Percentiles rank a stretch among this genome's conserved stretches.
These are phyloP conservation scores for Penicillium riverlandense DNA, from an alignment of 495 filamentous ascomycete species.

Conservation along the genomic window DNA sequence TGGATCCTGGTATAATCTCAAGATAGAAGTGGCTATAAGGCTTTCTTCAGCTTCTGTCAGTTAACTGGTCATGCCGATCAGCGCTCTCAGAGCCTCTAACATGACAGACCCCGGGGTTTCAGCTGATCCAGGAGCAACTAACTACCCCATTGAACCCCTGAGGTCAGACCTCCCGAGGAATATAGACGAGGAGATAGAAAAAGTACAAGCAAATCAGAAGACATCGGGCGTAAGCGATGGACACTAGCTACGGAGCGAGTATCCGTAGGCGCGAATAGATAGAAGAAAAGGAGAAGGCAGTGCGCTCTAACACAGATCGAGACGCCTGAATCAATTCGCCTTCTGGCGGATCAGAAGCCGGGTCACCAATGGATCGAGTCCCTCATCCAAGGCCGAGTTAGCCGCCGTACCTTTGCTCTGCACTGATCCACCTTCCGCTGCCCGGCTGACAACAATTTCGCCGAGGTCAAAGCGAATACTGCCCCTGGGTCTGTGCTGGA, in stretches of 20 bases:
- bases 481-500: slow-evolving; percentile 3
- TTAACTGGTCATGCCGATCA: slow-evolving; percentile 8
- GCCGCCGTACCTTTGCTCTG: slow-evolving; percentile 13
- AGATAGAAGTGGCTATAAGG: slow-evolving; percentile 14
- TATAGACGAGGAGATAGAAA: neutral
- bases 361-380: slow-evolving; percentile 10
- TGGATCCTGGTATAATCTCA: slow-evolving; percentile 15
- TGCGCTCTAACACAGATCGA: slow-evolving; percentile 14
- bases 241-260: too few relatives aligned
- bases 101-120: neutral
- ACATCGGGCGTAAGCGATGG: too few relatives aligned
- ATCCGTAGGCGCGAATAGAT: neutral
- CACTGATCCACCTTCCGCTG: neutral
- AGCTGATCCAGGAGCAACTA: neutral
- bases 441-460: too few relatives aligned
- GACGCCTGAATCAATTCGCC: neutral
- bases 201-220: slow-evolving; percentile 2
- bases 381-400: slow-evolving; percentile 4
- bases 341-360: neutral
- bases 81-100: slow-evolving; percentile 1
- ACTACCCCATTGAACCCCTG: slow-evolving; percentile 8
- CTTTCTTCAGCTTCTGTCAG: slow-evolving; percentile 1
- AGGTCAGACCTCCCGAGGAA: slow-evolving; percentile 16
- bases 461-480: too few relatives aligned
- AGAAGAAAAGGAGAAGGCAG: neutral